Conservation (phyloP, 352 stramenopile species). For the Pythium dissotocum region DNA sequence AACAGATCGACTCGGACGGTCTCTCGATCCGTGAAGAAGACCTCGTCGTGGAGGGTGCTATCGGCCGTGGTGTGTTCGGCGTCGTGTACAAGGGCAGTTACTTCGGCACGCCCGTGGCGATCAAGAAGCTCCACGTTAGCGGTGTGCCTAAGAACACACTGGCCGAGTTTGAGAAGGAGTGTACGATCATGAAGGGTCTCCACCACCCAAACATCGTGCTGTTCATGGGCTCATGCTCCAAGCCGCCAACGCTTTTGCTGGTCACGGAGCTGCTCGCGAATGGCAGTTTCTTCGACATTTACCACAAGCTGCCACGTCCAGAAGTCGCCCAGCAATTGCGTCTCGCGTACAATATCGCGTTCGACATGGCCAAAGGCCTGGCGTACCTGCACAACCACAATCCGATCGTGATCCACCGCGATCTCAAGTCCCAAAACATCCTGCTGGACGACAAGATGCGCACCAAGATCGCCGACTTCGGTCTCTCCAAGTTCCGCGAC, state of each 20-base stretch:
- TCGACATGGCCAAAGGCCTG: conserved; percentile 92
- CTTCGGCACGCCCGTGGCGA: conserved; percentile 79
- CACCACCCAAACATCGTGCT: conserved; percentile 98
- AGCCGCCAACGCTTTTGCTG: conserved; percentile 94
- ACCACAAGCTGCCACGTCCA: conserved; percentile 75
- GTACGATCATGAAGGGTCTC: conserved; percentile 87
- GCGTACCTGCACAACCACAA: conserved; percentile 97
- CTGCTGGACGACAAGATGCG: conserved; percentile 82
- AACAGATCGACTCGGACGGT: conserved; percentile 56
- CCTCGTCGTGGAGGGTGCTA: conserved; percentile 64
- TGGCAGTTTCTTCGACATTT: conserved; percentile 87
- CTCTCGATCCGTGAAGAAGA: conserved; percentile 82
- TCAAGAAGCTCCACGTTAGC: conserved; percentile 85
- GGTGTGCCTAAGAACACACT: conserved; percentile 82
- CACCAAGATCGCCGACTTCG: conserved; percentile 86
- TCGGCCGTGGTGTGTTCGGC: conserved; percentile 78
- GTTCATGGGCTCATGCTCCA: conserved; percentile 97
- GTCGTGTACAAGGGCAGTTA: conserved; percentile 85
- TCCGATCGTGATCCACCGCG: conserved; percentile 96
- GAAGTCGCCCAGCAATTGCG: conserved; percentile 55
- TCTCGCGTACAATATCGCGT: conserved; percentile 80
- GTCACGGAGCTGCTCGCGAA: conserved; percentile 93
- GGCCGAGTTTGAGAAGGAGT: conserved; percentile 83
- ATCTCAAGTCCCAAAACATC: conserved; percentile 83
- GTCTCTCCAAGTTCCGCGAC: conserved; percentile 81